Conservation (phyloP, 371 early-diverging fungal species). For the Mucor lusitanicus region DNA sequence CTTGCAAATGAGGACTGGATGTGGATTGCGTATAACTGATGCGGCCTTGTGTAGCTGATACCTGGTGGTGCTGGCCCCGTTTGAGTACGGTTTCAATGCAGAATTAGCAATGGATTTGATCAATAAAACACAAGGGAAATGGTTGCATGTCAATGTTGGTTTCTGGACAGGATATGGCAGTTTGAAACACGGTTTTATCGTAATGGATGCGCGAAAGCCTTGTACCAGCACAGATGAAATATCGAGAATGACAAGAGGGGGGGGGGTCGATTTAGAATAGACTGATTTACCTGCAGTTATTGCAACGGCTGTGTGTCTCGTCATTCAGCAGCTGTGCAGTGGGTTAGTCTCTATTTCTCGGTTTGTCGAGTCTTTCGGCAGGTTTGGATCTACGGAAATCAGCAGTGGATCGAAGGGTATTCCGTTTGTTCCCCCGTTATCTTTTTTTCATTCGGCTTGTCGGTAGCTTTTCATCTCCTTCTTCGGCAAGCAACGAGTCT, state of each 20-base stretch:
- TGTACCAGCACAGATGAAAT: background rate
- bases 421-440: background rate
- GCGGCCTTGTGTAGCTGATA: conserved; percentile 33
- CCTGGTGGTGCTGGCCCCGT: conserved; percentile 43
- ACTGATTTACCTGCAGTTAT: background rate
- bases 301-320: background rate
- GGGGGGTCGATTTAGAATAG: background rate
- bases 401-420: background rate
- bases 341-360: background rate
- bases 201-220: too few species aligned
- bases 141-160: background rate
- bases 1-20: background rate
- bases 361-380: background rate
- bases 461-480: background rate
- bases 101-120: background rate
- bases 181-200: background rate
- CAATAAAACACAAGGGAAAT: background rate
- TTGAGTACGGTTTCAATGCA: background rate
- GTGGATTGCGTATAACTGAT: background rate
- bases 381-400: background rate
- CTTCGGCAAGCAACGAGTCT: background rate
- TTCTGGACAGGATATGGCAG: too few species aligned
- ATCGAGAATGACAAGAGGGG: background rate
- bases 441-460: background rate
- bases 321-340: background rate